Evolutionary conservation across 768 basidiomycete genomes (phyloP).

Genomic region (Boletus rex-veris): DNA sequence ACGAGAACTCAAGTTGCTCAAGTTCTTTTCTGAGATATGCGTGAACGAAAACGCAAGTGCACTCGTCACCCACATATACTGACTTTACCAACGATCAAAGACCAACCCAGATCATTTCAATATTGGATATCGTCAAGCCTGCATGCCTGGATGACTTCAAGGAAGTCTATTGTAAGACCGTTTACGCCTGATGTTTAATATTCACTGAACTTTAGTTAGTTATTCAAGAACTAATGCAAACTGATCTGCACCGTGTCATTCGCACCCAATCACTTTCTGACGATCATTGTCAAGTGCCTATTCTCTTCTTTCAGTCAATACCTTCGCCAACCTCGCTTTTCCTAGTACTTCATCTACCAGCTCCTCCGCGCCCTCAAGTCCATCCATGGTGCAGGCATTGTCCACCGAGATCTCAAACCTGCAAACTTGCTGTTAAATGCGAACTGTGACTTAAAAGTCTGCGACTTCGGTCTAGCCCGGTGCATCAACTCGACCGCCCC

Average conservation of each 20-base stretch:
- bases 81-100: conserved; percentile 1
- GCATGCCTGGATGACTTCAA: conserved; percentile 70
- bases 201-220: conserved; percentile 38
- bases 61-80: neutral
- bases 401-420: conserved; percentile 78
- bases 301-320: neutral
- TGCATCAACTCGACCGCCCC: conserved; percentile 52
- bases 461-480: conserved; percentile 84
- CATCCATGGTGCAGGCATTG: conserved; percentile 82
- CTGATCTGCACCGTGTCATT: conserved; percentile 88
- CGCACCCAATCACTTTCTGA: conserved; percentile 87
- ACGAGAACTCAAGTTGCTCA: conserved; percentile 86
- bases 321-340: conserved; percentile 7
- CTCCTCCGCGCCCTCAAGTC: conserved; percentile 85
- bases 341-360: conserved; percentile 78
- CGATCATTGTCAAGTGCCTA: conserved; percentile 75
- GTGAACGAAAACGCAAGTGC: conserved; percentile 72
- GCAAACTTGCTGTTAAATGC: conserved; percentile 86
- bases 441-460: conserved; percentile 85
- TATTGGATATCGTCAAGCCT: conserved; percentile 88
- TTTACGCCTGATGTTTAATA: neutral
- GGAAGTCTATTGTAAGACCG: conserved; percentile 73
- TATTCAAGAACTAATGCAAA: conserved; percentile 88
- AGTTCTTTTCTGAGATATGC: conserved; percentile 77
- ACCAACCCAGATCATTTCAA: conserved; percentile 73